Conservation (phyloP, 2,329 filamentous ascomycete species). For the Cadophora luteo-olivacea region DNA sequence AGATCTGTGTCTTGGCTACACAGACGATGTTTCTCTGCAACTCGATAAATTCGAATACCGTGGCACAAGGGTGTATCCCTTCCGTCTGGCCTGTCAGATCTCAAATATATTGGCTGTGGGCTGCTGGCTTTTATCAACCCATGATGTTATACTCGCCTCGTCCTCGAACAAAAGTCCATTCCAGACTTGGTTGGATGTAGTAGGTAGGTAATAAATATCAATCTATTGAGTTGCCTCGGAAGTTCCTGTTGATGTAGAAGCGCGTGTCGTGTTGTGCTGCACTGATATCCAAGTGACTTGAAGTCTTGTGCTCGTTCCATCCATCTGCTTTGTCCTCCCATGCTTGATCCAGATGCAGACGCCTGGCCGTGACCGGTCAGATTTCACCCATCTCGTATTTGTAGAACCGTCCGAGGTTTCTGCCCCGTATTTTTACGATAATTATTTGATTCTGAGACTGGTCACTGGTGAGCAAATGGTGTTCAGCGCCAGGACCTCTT, state of each 20-base stretch:
- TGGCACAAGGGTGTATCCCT: background rate
- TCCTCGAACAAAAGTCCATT: background rate
- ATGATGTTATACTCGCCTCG: background rate
- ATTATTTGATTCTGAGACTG: background rate
- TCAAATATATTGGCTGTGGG: slow-evolving; percentile 3
- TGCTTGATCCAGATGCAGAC: background rate
- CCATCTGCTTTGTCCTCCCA: slow-evolving; percentile 13
- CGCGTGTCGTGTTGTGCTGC: no score
- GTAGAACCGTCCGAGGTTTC: slow-evolving; percentile 14
- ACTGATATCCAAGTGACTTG: background rate
- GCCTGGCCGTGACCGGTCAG: background rate
- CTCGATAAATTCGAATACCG: background rate
- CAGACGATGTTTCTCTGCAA: background rate
- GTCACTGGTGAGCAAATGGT: background rate
- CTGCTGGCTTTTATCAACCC: background rate
- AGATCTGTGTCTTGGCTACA: background rate
- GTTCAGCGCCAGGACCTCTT: slow-evolving; percentile 8
- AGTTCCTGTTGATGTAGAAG: background rate
- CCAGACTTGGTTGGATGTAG: background rate
- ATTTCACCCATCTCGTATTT: slow-evolving; percentile 11
- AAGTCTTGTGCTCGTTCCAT: background rate
- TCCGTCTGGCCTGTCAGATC: slow-evolving; percentile 4
- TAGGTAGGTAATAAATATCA: background rate
- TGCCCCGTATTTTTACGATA: slow-evolving; percentile 8
- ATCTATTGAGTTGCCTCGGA: background rate